Evolutionary conservation across 164 flowering plant species (phyloP), one percentile per base, ranked within the genome.

Genomic region (Amborella trichopoda): DNA sequence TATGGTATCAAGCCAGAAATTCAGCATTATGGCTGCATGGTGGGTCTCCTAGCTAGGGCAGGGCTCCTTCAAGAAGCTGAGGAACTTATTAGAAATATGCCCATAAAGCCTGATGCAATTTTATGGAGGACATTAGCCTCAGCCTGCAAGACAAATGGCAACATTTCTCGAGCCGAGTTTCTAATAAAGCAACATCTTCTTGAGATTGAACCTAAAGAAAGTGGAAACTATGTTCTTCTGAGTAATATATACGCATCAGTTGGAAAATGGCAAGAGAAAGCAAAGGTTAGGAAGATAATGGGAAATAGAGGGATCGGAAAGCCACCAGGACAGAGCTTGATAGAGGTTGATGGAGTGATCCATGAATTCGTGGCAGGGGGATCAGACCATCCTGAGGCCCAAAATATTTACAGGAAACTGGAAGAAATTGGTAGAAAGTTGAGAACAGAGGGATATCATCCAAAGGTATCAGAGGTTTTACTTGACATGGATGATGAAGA

Each of bases 21-120:
- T 62, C 70, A 76, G 27, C 78, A 72, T 44, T 70, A 73, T 53
- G 72, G 78, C 37, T 73, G 78, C 45, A 54, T 73, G 32, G 76
- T 73, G 9, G 76, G 70, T 62, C 66, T 76, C 24, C 56, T 68
- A 17, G 66, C 68, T 21, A 55, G 78, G 49, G 49, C 68, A 5
- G 76, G 81, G 14, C 65, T 28, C 16, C 58, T 76, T 24, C 32
- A 38, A 23, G 70, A 72, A 10, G 81, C 81, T 33, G 74, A 68
- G 39, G 63, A 56, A 24, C 63, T 68, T n/a, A 64, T 76, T 16
- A 40, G 42, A 32, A 64, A 44, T 54, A 73, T 73, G 74, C 72
- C 65, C 0, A 52, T 70, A 12, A 54, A 63, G 33, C 65, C 76
- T 3, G 72, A 68, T 54, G 66, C 56, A 25, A 59, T 61, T 26